Conservation (phyloP, 208 protist species). For the Plasmodiophora brassicae region DNA sequence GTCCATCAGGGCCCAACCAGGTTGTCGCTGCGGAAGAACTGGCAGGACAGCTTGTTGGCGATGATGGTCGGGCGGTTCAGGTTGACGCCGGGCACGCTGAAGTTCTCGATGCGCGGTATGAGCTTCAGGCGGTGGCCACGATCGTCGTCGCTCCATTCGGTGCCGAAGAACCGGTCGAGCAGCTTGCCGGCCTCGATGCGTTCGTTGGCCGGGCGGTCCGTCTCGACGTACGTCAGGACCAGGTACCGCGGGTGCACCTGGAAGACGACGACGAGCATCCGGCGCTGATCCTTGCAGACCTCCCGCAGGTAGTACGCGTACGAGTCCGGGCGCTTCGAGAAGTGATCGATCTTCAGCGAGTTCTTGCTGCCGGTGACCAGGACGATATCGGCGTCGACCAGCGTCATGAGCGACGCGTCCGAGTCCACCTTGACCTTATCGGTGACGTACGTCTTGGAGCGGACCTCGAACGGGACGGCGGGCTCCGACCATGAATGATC, state of each 20-base stretch:
- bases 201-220: not conserved
- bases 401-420: not conserved
- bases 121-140: not conserved
- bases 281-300: not conserved
- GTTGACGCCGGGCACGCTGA: slow-evolving; percentile 16
- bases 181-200: not conserved
- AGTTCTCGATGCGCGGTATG: slow-evolving; percentile 21
- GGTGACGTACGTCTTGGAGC: not conserved
- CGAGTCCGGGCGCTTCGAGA: not conserved
- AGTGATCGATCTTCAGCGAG: not conserved
- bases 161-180: slow-evolving; percentile 2
- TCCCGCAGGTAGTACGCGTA: slow-evolving; percentile 7
- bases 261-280: not conserved
- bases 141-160: not conserved
- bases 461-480: not conserved
- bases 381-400: slow-evolving; percentile 6
- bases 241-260: slow-evolving; percentile 19
- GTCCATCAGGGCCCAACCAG: not conserved
- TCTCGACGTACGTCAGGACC: slow-evolving; percentile 21
- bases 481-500: not conserved
- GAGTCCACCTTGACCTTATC: slow-evolving; percentile 26
- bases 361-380: not conserved
- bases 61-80: slow-evolving; percentile 28
- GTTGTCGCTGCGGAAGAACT: not conserved
- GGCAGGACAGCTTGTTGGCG: not conserved